These are phyloP conservation scores for Mycena rebaudengoi DNA, from an alignment of 768 basidiomycete genomes.

Conservation along the genomic window DNA sequence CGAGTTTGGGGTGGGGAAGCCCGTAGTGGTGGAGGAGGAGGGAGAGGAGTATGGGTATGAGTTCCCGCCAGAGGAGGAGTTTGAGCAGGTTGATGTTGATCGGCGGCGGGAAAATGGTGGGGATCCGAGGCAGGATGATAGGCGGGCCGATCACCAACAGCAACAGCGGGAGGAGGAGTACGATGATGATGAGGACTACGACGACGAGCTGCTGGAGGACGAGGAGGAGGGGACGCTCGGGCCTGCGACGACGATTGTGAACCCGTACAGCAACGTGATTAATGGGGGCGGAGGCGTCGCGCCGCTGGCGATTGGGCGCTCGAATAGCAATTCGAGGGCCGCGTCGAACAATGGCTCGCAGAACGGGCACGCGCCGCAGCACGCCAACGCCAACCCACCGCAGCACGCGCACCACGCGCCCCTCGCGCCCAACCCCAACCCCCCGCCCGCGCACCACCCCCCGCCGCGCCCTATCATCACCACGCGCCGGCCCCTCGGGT, in stretches of 20 bases:
- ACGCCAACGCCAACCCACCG: too few relatives aligned
- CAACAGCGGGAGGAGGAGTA: slow-evolving; percentile 39
- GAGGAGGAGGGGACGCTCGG: slow-evolving; percentile 16
- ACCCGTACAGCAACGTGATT: too few relatives aligned
- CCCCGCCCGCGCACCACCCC: slow-evolving; percentile 26
- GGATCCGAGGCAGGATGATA: too few relatives aligned
- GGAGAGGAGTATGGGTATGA: slow-evolving; percentile 26
- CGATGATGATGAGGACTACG: slow-evolving; percentile 32
- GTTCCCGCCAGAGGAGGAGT: slow-evolving; percentile 23
- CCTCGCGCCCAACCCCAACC: slow-evolving; percentile 35
- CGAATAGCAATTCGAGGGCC: too few relatives aligned
- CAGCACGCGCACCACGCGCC: slow-evolving; percentile 30
- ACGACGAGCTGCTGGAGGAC: slow-evolving; percentile 22
- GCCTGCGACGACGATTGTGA: background rate
- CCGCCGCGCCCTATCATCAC: slow-evolving; percentile 49
- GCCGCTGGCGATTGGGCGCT: too few relatives aligned
- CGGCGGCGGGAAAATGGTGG: slow-evolving; percentile 28
- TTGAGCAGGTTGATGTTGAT: slow-evolving; percentile 18
- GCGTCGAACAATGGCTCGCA: background rate
- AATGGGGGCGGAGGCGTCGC: too few relatives aligned
- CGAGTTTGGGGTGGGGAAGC: too few relatives aligned
- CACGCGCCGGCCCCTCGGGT: slow-evolving; percentile 26
- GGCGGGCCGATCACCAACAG: too few relatives aligned
- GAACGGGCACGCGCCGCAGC: background rate
- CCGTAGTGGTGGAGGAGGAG: slow-evolving; percentile 16